Percentiles rank a stretch among this genome's conserved stretches.
These are phyloP conservation scores for Exophiala mesophila DNA, from an alignment of 2,329 filamentous ascomycete species.

Conservation along the genomic window DNA sequence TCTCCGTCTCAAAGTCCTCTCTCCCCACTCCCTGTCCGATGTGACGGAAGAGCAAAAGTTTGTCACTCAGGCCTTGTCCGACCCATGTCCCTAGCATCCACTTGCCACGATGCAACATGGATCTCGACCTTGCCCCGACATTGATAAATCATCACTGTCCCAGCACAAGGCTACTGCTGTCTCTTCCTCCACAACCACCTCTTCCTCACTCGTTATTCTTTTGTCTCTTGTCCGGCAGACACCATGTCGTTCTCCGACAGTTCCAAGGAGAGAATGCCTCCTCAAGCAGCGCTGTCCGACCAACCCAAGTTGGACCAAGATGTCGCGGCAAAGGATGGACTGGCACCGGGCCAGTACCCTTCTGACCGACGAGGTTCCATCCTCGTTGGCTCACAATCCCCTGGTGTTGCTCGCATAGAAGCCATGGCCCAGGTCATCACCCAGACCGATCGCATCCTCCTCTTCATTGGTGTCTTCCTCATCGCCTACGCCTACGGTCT, in stretches of 20 bases:
- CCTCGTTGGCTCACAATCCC: constrained; percentile 32
- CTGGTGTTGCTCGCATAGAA: constrained; percentile 58
- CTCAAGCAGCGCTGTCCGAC: constrained; percentile 1
- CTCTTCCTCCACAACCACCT: too few relatives aligned
- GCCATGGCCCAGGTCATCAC: constrained; percentile 52
- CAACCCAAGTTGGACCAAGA: constrained; percentile 6
- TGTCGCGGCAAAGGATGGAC: not conserved
- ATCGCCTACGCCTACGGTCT: constrained; percentile 56
- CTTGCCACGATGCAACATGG: too few relatives aligned
- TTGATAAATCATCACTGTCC: too few relatives aligned
- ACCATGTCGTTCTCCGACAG: constrained; percentile 14
- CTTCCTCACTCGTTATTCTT: too few relatives aligned
- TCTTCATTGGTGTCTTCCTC: constrained; percentile 60
- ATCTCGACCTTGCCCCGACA: too few relatives aligned
- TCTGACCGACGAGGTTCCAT: constrained; percentile 17
- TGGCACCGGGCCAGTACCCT: not conserved
- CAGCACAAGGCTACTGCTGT: too few relatives aligned
- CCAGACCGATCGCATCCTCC: constrained; percentile 47
- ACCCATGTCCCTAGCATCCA: too few relatives aligned
- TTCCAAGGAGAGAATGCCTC: not conserved
- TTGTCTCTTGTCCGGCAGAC: not conserved
- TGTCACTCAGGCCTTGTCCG: too few relatives aligned
- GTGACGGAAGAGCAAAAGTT: too few relatives aligned
- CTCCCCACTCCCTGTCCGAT: too few relatives aligned
- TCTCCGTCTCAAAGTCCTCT: too few relatives aligned